Base-by-base conservation (phyloP, 2,329 filamentous ascomycete genomes). In the Tothia fuscella region DNA sequence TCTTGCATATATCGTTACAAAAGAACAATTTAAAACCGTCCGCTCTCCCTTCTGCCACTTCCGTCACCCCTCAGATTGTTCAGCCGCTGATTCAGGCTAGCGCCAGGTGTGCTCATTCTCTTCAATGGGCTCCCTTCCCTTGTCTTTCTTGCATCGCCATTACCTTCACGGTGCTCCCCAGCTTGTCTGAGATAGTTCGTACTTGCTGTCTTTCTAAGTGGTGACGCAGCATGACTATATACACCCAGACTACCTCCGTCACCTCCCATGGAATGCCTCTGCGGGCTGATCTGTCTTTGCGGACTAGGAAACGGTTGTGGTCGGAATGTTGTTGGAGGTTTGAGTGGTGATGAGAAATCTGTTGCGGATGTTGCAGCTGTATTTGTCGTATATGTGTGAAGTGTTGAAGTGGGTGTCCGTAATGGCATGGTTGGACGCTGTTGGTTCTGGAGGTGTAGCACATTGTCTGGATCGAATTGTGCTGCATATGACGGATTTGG, bases 181-280 rank as follows among this genome's bases (percentile, higher is more conserved):
- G 48, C 54, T 16, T 60, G 55, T 19, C 59, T 48, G 6, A 64
- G 46, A 42, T 61, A 60, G 43, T 68, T 82, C 60, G 60, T 75
- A 60, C 65, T 84, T 51, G 67, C 76, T 2, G 82, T 71, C 57
- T 93, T 94, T 52, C 86, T 81, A 10, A 96, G 60, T 0, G 89
- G 89, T 9, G 85, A 93, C 30, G 80, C 82, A 5, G 78, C 78
- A 57, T 93, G 85, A 5, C 73, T 80, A 58, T 79, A 87, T 1
- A 93, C 71, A 12, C 88, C 87, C 38, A 94, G 66, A 55, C 73
- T 89, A 2, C 88, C 86, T 13, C 86, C 86, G 55, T 80, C 77
- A 7, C 74, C 68, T 16, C 41, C 37, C 13, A 9, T 14, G n/a
- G 51, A 47, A 12, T 62, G 51, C 13, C 62, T 64, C 24, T 66